Percentiles rank a stretch among this genome's conserved stretches.
phyloP scores from a whole-genome alignment of 116 monocot species.

The Papilionanthe hybrid region DNA sequence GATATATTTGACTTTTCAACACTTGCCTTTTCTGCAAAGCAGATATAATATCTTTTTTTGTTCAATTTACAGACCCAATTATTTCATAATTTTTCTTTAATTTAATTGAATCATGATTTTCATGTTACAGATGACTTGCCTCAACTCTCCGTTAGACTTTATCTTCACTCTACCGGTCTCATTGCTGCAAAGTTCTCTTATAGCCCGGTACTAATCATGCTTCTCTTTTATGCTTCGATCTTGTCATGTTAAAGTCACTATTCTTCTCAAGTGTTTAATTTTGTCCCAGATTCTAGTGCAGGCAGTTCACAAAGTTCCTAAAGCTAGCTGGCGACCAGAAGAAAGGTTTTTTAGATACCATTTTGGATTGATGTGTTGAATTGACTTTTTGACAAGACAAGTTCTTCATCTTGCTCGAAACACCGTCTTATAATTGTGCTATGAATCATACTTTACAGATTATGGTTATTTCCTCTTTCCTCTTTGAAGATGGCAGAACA shows the following conservation, averaged over 20 bases:
- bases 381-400: background rate
- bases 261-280: conserved; percentile 9
- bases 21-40: background rate
- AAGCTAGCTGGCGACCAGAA: conserved; percentile 71
- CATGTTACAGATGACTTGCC: conserved; percentile 22
- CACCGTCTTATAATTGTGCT: background rate
- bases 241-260: background rate
- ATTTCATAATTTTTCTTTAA: background rate
- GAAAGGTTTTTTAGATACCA: conserved; percentile 53
- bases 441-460: conserved; percentile 25
- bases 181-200: conserved; percentile 91
- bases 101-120: background rate
- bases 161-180: conserved; percentile 62
- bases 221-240: background rate
- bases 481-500: conserved; percentile 64
- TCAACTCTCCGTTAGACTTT: conserved; percentile 52
- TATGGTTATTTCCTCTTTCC: conserved; percentile 80
- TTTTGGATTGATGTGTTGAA: background rate
- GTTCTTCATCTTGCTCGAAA: background rate
- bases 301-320: conserved; percentile 69
- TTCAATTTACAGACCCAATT: background rate
- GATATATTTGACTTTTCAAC: background rate
- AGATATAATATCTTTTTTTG: background rate
- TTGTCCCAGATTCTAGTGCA: conserved; percentile 52
- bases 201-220: conserved; percentile 32